A percentile compares a stretch with the other conserved stretches of the same genome.
phyloP scores from a whole-genome alignment of 2,329 filamentous ascomycete species.

The Huntiella bhutanensis region DNA sequence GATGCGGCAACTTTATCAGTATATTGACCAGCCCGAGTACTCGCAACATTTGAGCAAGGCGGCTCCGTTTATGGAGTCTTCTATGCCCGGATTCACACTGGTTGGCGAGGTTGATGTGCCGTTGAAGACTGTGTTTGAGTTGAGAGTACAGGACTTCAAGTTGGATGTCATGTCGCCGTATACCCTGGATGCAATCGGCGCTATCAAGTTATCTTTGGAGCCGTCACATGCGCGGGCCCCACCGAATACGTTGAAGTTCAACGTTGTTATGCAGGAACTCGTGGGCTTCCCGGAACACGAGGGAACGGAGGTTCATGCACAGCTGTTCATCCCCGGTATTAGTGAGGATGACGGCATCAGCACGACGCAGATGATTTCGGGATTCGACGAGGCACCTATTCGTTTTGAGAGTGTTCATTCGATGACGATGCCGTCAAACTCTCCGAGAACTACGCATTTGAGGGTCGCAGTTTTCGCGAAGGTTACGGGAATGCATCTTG shows the following conservation, averaged over 20 bases:
- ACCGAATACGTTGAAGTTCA: conserved; percentile 87
- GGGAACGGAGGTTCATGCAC: conserved; percentile 85
- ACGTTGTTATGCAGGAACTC: conserved; percentile 95
- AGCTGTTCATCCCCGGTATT: conserved; percentile 85
- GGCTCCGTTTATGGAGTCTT: conserved; percentile 81
- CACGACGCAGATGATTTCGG: conserved; percentile 82
- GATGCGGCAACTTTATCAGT: conserved; percentile 96
- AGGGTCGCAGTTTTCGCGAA: conserved; percentile 82
- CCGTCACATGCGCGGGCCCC: conserved; percentile 86
- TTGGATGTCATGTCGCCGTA: conserved; percentile 85
- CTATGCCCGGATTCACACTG: conserved; percentile 80
- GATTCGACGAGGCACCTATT: conserved; percentile 82
- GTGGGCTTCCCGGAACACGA: conserved; percentile 88
- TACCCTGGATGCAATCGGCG: conserved; percentile 75
- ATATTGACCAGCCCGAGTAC: conserved; percentile 87
- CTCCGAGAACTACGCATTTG: conserved; percentile 47
- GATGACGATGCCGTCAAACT: conserved; percentile 78
- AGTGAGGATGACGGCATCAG: conserved; percentile 71
- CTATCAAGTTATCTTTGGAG: conserved; percentile 77
- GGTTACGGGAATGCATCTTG: conserved; percentile 82
- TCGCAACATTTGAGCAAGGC: conserved; percentile 80
- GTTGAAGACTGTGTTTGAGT: conserved; percentile 81
- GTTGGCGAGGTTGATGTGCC: conserved; percentile 88
- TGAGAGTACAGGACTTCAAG: conserved; percentile 80
- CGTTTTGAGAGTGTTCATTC: conserved; percentile 96